Base-by-base conservation (phyloP, 2,329 filamentous ascomycete species). In the Apiospora koreana region DNA sequence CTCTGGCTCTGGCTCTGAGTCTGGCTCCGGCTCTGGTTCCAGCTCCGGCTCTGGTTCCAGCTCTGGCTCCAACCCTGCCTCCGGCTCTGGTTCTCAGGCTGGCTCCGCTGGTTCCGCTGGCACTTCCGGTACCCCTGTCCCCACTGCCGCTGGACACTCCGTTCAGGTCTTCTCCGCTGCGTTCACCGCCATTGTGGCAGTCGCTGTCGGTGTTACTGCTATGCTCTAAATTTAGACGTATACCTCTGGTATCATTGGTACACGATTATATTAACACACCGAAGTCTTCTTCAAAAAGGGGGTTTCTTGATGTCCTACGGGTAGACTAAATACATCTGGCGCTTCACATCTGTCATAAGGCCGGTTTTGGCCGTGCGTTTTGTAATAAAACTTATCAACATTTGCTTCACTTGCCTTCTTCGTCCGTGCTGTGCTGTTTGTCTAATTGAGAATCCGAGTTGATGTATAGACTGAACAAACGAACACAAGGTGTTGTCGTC, bases 201-300 rank as follows among this genome's bases (percentile, higher is more conserved):
- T 71, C 62, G 65, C 71, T 14, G 70, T 69, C 62, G 74, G 74
- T 43, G 71, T 68, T 28, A 58, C 73, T 48, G 70, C 74, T 45
- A 70, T 75, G 54, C 69, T 74, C 69, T 75, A 74, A 71, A 31
- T 43, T 16, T 43, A 16, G 12, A 10, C 12, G 3, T 43, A 43
- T 2, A 12, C 9, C 8, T 62, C 31, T 18, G 28, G 31, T 38
- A 62, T 12, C 21, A 58, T 58, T 35, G 50, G 28, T 58, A 58
- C 50, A 35, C 28, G 31, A 62, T 14, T 62, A 21, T 38, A n/a
- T n/a, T 62, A 58, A 58, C 25, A 58, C 14, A n/a, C 28, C 9
- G 54, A 62, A 3, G 21, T 38, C 54, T 62, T 38, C 9, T 62
- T 62, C 54, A 31, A 62, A 62, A 62, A n/a, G 31, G 21, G 31